phyloP scores from a whole-genome alignment of 139 green algal species.

The Desmodesmus armatus region DNA sequence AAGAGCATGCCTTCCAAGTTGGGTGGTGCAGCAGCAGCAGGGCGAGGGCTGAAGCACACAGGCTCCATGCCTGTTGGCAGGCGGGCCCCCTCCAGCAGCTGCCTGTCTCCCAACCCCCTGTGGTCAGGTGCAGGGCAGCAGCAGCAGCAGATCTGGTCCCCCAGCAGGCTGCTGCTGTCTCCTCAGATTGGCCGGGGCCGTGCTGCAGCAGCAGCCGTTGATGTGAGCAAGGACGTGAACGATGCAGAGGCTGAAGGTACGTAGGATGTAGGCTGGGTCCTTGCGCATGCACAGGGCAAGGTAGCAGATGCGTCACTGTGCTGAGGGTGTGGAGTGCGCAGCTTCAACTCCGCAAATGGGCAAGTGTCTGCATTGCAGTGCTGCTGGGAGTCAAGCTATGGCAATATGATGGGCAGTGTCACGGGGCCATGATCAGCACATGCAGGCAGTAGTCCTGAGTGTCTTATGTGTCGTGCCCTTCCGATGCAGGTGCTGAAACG shows the following conservation, averaged over 20 bases:
- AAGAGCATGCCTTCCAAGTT: background rate
- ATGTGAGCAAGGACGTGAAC: background rate
- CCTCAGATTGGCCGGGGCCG: background rate
- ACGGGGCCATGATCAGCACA: background rate
- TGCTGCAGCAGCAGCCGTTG: background rate
- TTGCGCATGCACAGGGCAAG: no score
- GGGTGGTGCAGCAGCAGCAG: slow-evolving; percentile 3
- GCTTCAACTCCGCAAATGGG: no score
- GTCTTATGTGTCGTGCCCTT: background rate
- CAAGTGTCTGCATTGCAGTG: no score
- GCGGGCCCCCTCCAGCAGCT: background rate
- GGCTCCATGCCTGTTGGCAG: background rate
- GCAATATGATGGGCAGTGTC: background rate
- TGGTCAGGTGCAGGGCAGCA: background rate
- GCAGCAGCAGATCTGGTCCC: slow-evolving; percentile 9
- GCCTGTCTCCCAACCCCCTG: background rate
- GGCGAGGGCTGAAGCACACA: background rate
- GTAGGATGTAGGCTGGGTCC: background rate
- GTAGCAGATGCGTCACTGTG: no score
- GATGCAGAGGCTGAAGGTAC: slow-evolving; percentile 38
- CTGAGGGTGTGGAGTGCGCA: no score
- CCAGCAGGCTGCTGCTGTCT: slow-evolving; percentile 34
- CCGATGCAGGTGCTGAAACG: slow-evolving; percentile 38
- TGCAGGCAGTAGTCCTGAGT: no score
- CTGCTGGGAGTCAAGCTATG: background rate